Evolutionary conservation across 2,329 filamentous ascomycete genomes (phyloP).

Genomic region (Botrytis deweyae): DNA sequence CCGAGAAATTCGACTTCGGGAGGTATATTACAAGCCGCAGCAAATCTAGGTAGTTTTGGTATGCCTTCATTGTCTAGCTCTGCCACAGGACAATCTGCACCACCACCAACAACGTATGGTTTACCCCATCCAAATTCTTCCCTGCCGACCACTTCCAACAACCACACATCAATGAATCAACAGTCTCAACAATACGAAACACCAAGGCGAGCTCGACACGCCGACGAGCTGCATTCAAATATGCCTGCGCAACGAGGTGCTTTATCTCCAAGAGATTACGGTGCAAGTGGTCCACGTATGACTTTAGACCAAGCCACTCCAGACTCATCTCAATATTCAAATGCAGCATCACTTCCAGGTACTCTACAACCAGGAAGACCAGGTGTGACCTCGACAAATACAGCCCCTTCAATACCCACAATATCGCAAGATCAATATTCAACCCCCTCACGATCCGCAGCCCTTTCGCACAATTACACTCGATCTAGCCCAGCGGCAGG

Average conservation of each 20-base stretch:
- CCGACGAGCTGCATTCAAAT: constrained; percentile 51
- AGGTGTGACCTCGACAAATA: constrained; percentile 52
- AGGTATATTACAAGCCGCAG: constrained; percentile 36
- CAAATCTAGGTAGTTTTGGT: constrained; percentile 36
- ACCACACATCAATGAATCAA: constrained; percentile 43
- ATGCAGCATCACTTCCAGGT: constrained; percentile 53
- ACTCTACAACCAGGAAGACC: constrained; percentile 61
- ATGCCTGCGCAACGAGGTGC: constrained; percentile 35
- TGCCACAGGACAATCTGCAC: constrained; percentile 38
- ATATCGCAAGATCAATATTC: constrained; percentile 59
- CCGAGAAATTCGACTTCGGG: constrained; percentile 28
- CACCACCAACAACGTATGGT: constrained; percentile 34
- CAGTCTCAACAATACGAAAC: constrained; percentile 50
- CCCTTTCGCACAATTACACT: constrained; percentile 72
- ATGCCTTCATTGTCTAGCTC: constrained; percentile 34
- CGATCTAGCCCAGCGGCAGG: constrained; percentile 73
- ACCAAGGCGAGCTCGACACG: constrained; percentile 50
- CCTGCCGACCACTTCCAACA: constrained; percentile 29
- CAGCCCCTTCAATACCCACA: constrained; percentile 58
- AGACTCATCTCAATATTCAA: constrained; percentile 47
- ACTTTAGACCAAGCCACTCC: constrained; percentile 59
- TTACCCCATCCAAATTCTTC: constrained; percentile 29
- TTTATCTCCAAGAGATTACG: constrained; percentile 47
- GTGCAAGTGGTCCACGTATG: constrained; percentile 51
- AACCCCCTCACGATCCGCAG: constrained; percentile 65